A percentile compares a stretch with the other conserved stretches of the same genome.
These are phyloP conservation scores for Oenanthe javanica DNA, from an alignment of 140 eudicot species.

Conservation along the genomic window DNA sequence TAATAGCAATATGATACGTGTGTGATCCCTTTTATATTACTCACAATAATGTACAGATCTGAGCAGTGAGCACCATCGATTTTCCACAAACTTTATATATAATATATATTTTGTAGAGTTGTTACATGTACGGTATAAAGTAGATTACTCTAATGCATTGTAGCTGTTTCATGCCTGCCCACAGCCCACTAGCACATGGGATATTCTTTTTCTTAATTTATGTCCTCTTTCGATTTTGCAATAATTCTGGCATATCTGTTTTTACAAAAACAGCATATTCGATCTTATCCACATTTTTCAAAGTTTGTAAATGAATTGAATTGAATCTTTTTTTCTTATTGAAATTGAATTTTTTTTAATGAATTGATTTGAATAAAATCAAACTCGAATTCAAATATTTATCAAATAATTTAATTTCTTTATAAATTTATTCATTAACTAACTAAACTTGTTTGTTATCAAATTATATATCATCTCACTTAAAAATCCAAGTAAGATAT, in stretches of 20 bases:
- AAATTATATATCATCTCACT: no score
- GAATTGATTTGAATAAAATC: no score
- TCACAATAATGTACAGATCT: not conserved
- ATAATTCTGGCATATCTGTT: not conserved
- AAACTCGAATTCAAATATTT: no score
- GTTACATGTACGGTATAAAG: not conserved
- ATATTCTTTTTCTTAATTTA: not conserved
- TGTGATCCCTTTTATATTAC: not conserved
- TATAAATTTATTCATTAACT: no score
- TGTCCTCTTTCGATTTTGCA: not conserved
- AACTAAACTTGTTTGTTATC: no score
- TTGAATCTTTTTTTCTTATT: no score
- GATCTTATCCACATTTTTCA: not conserved
- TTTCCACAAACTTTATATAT: not conserved
- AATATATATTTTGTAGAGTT: no score
- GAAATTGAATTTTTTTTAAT: no score
- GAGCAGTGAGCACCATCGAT: not conserved
- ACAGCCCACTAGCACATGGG: not conserved
- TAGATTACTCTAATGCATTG: not conserved
- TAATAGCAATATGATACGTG: not conserved
- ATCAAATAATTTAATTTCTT: no score
- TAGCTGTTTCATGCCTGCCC: not conserved
- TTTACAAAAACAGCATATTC: not conserved
- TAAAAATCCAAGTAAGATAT: no score
- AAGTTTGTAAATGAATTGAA: no score